A percentile compares a stretch with the other conserved stretches of the same genome.
These are phyloP conservation scores for Cyclotella cryptica DNA, from an alignment of 108 stramenopile genomes.

Conservation along the genomic window DNA sequence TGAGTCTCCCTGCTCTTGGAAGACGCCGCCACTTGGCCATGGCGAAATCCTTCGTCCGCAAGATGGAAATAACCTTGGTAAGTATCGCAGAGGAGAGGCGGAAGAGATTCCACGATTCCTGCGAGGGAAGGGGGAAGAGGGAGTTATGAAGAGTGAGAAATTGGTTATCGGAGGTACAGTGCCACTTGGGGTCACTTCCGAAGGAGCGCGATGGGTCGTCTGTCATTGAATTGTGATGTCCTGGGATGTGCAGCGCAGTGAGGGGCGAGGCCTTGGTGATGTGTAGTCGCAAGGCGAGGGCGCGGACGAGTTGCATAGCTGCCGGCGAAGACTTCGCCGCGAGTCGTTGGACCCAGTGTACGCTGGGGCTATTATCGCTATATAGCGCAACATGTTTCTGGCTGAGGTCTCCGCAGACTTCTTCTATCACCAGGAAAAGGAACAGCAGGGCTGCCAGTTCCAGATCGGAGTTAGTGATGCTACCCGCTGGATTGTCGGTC, in stretches of 20 bases:
- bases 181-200: conserved; percentile 5
- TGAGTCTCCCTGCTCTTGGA: conserved; percentile 1
- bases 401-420: neutral
- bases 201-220: conserved; percentile 16
- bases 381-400: neutral
- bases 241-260: neutral
- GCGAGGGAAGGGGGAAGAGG: neutral
- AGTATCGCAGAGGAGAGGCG: neutral
- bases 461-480: conserved; percentile 15
- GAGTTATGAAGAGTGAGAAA: conserved; percentile 6
- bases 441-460: conserved; percentile 9
- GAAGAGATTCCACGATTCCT: conserved; percentile 13
- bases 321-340: too few relatives aligned
- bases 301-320: neutral
- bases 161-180: neutral
- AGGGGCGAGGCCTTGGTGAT: conserved; percentile 1
- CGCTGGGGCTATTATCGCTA: too few relatives aligned
- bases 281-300: neutral
- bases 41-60: neutral
- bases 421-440: conserved; percentile 4
- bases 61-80: neutral
- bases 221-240: neutral
- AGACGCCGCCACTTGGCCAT: conserved; percentile 21
- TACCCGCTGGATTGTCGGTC: neutral
- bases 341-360: neutral